Evolutionary conservation across 2,329 filamentous ascomycete genomes (phyloP), one percentile per base, ranked within the genome.

Genomic region (Beauveria medogensis): DNA sequence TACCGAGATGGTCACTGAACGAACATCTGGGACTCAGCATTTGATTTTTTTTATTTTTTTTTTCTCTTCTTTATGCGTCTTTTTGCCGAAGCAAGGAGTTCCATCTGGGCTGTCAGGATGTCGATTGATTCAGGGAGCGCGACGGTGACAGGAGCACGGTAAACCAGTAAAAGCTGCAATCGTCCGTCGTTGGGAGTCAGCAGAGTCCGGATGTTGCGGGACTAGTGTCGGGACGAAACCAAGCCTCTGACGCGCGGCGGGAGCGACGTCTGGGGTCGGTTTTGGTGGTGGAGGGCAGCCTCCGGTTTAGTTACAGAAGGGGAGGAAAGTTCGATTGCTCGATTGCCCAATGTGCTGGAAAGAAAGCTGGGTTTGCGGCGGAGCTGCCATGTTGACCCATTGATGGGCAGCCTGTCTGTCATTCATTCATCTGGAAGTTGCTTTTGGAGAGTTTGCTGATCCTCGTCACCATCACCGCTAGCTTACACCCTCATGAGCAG

Each of bases 161-260:
- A 18, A 52, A 12, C n/a, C 10, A 34, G 12, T n/a, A 16, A 34
- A n/a, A 52, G 48, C 48, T 22, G 28, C 48, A 22, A 30, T 28
- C 26, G 48, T 30, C 9, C 28, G 24, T 20, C 8, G 48, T 37
- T 37, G 10, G 28, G 12, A 34, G 28, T 10, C 24, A 34, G 28
- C 48, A 34, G 18, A 26, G 8, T 12, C 44, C 28, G 43, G 46
- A 41, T 48, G 54, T 37, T 51, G 47, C 56, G 37, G 56, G 56
- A 34, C 55, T 58, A 51, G 47, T 30, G 55, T 34, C 2, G 40
- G 40, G 48, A 53, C 50, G 41, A 59, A 59, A 59, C 57, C 28
- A 53, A 47, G 57, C 57, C 40, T 53, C 57, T 59, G 57, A 59
- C 57, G 47, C 10, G 50, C 22, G 26, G 28, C 18, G 24, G 37